A percentile compares a stretch with the other conserved stretches of the same genome.
These are phyloP conservation scores for Termitomyces heimii DNA, from an alignment of 768 basidiomycete species.

Conservation along the genomic window DNA sequence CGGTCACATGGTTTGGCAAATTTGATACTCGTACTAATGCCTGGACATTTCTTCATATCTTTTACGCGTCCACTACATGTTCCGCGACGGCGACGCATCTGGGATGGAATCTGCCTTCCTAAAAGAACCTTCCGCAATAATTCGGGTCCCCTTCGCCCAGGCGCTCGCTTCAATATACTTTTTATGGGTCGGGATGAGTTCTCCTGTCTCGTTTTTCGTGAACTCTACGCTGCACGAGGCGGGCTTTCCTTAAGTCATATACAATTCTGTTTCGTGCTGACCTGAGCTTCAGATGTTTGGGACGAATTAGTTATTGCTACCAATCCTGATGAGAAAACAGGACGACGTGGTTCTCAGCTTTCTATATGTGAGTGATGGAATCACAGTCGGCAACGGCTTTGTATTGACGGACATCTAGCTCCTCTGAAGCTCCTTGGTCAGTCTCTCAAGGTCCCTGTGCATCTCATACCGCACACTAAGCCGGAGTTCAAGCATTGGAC, in stretches of 20 bases:
- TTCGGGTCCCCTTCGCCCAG: neutral
- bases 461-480: conserved; percentile 55
- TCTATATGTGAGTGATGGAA: conserved; percentile 45
- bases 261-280: neutral
- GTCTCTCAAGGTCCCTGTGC: conserved; percentile 44
- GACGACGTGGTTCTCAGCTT: conserved; percentile 52
- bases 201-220: conserved; percentile 66
- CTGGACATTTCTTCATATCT: neutral
- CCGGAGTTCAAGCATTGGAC: conserved; percentile 60
- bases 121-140: neutral
- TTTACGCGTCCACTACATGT: neutral
- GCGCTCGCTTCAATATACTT: conserved; percentile 58
- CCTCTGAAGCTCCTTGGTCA: conserved; percentile 61
- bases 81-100: neutral
- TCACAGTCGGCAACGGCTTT: neutral
- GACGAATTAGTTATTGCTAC: conserved; percentile 60
- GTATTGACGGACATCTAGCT: conserved; percentile 36
- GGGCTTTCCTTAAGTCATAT: neutral
- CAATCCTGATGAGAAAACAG: conserved; percentile 59
- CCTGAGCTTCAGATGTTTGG: conserved; percentile 67
- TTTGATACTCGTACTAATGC: neutral
- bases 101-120: neutral
- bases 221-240: conserved; percentile 63
- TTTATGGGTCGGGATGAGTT: conserved; percentile 90
- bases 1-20: neutral